Percentiles rank a stretch among this genome's conserved stretches.
phyloP scores from a whole-genome alignment of 805 yeast genomes.

The Ogataea trehaloabstinens region DNA sequence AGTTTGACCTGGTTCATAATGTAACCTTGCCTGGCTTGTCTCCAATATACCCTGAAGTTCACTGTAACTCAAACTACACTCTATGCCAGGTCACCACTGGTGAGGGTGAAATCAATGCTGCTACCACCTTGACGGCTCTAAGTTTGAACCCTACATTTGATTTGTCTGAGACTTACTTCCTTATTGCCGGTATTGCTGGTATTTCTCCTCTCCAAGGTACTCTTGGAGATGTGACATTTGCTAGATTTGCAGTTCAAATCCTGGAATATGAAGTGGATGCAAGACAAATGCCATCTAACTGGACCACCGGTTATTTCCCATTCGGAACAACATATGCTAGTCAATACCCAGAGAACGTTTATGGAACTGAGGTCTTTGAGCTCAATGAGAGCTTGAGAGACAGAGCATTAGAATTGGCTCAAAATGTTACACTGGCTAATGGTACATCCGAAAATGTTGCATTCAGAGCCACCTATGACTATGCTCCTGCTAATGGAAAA shows the following conservation, averaged over 20 bases:
- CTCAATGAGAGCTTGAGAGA: conserved; percentile 57
- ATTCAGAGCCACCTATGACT: conserved; percentile 48
- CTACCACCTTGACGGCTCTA: conserved; percentile 54
- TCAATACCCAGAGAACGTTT: conserved; percentile 51
- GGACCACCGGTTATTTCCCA: conserved; percentile 61
- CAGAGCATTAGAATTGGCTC: conserved; percentile 53
- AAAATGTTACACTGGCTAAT: conserved; percentile 39
- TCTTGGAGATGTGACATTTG: conserved; percentile 58
- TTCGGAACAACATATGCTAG: conserved; percentile 50
- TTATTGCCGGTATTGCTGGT: conserved; percentile 67
- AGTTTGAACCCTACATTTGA: conserved; percentile 54
- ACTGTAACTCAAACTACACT: conserved; percentile 51
- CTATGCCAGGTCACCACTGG: conserved; percentile 67
- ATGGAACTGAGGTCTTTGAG: conserved; percentile 67
- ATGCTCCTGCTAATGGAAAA: conserved; percentile 46
- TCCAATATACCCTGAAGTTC: conserved; percentile 54
- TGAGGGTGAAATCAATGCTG: conserved; percentile 69
- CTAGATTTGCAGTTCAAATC: conserved; percentile 61
- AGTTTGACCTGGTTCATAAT: conserved; percentile 48
- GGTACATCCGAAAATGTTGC: conserved; percentile 44
- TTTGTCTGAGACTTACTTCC: conserved; percentile 56
- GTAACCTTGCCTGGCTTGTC: conserved; percentile 66
- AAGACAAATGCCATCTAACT: conserved; percentile 46
- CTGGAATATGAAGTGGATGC: conserved; percentile 59
- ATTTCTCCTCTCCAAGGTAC: conserved; percentile 56